A percentile compares a stretch with the other conserved stretches of the same genome.
Evolutionary conservation across 805 yeast species (phyloP).

Genomic region (Saccharomycopsis sp.): DNA sequence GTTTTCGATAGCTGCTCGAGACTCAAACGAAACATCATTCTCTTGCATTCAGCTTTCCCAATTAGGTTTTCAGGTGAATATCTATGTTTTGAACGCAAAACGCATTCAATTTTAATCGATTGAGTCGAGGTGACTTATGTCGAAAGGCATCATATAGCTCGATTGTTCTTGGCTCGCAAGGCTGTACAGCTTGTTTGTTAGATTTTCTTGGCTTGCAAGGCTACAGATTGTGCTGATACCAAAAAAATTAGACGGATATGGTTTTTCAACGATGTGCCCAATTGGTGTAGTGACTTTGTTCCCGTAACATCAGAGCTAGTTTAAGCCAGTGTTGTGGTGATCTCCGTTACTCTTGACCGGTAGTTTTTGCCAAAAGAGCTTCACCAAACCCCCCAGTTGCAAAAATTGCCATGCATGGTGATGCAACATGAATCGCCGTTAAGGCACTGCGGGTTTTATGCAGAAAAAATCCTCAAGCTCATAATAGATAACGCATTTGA

Average conservation of each 20-base stretch:
- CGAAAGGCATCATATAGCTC: background rate
- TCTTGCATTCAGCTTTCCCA: too few species aligned
- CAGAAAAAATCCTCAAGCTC: background rate
- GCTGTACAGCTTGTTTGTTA: background rate
- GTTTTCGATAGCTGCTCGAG: too few species aligned
- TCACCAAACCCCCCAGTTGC: too few species aligned
- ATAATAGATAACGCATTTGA: background rate
- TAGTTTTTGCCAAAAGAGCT: too few species aligned
- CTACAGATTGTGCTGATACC: background rate
- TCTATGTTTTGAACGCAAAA: too few species aligned
- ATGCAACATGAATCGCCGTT: background rate
- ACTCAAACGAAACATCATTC: too few species aligned
- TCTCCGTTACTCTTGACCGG: too few species aligned
- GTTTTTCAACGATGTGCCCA: too few species aligned
- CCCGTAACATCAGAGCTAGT: too few species aligned
- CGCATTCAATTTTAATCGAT: background rate
- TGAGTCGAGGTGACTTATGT: slow-evolving; percentile 17
- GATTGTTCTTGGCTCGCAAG: background rate
- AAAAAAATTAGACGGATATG: background rate
- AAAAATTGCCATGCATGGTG: background rate
- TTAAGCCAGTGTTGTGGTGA: too few species aligned
- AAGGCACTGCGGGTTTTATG: background rate
- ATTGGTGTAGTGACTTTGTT: too few species aligned
- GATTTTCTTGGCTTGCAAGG: background rate
- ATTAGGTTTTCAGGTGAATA: too few species aligned